A percentile compares a stretch with the other conserved stretches of the same genome.
Conservation (phyloP, 495 filamentous ascomycete genomes). For the Penicillium malachiteum region DNA sequence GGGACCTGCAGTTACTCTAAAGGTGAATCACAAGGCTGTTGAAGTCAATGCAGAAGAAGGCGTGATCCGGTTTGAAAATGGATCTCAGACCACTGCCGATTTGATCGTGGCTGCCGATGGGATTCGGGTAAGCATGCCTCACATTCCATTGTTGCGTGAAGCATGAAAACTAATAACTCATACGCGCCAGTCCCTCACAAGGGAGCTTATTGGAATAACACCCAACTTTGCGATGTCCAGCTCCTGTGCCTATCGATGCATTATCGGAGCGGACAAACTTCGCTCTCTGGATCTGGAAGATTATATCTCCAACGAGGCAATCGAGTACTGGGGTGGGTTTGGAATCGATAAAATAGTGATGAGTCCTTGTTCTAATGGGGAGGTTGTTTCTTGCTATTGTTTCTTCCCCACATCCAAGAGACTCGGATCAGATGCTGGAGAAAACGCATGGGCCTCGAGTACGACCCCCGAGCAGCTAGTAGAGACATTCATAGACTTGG, state of each 20-base stretch:
- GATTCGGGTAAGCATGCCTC: constrained; percentile 20
- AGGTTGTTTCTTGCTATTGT: constrained; percentile 29
- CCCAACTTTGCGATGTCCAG: constrained; percentile 28
- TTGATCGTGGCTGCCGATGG: constrained; percentile 31
- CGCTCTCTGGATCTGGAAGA: constrained; percentile 23
- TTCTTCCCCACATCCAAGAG: constrained; percentile 26
- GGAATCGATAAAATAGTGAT: constrained; percentile 34
- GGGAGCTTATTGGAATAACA: constrained; percentile 22
- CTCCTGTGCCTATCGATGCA: constrained; percentile 31
- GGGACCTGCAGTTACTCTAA: constrained; percentile 16
- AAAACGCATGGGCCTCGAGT: constrained; percentile 26
- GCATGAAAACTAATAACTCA: not conserved
- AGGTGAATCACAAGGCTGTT: constrained; percentile 26
- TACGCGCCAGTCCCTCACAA: constrained; percentile 10
- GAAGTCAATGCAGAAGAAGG: constrained; percentile 21
- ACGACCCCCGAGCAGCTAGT: constrained; percentile 26
- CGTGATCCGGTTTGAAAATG: constrained; percentile 24
- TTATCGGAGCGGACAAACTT: constrained; percentile 30
- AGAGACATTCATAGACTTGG: constrained; percentile 25
- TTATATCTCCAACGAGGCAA: constrained; percentile 27
- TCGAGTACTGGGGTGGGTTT: constrained; percentile 37
- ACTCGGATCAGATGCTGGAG: constrained; percentile 18
- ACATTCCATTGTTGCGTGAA: not conserved
- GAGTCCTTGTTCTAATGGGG: constrained; percentile 31
- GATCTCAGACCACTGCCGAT: constrained; percentile 14